phyloP scores from a whole-genome alignment of 78 protist genomes.

The Guillardia theta region DNA sequence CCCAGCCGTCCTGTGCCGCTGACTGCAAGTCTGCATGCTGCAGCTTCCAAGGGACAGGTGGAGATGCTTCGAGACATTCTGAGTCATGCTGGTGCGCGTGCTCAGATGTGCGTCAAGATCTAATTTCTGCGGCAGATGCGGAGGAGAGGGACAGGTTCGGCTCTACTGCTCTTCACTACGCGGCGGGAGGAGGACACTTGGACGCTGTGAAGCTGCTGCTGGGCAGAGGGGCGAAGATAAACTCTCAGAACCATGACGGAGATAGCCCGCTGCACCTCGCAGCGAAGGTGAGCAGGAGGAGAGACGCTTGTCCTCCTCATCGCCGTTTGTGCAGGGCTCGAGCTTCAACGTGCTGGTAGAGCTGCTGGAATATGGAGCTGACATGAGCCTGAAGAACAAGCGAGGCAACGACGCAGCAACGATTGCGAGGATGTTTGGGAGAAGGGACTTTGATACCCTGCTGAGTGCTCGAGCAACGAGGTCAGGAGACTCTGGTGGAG shows the following conservation, averaged over 20 bases:
- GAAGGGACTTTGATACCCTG: background rate
- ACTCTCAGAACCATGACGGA: background rate
- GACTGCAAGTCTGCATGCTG: too few relatives aligned
- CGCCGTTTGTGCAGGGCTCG: background rate
- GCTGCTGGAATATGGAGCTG: background rate
- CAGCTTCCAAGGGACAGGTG: too few relatives aligned
- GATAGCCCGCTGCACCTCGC: constrained; percentile 1
- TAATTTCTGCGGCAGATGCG: background rate
- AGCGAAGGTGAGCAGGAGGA: background rate
- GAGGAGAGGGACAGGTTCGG: background rate
- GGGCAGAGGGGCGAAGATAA: background rate
- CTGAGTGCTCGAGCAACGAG: background rate
- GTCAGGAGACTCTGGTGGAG: background rate
- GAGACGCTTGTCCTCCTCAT: background rate
- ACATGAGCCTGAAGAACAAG: too few relatives aligned
- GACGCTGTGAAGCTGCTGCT: background rate
- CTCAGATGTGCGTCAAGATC: too few relatives aligned
- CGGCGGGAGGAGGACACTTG: background rate
- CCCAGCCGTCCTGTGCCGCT: background rate
- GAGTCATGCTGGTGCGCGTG: too few relatives aligned
- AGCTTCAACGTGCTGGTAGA: background rate
- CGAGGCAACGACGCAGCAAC: too few relatives aligned
- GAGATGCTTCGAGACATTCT: too few relatives aligned
- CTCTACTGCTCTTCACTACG: background rate
- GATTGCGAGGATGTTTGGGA: background rate